Base-by-base conservation (phyloP, 176 grass and related monocot species). In the Elaeis guineensis region DNA sequence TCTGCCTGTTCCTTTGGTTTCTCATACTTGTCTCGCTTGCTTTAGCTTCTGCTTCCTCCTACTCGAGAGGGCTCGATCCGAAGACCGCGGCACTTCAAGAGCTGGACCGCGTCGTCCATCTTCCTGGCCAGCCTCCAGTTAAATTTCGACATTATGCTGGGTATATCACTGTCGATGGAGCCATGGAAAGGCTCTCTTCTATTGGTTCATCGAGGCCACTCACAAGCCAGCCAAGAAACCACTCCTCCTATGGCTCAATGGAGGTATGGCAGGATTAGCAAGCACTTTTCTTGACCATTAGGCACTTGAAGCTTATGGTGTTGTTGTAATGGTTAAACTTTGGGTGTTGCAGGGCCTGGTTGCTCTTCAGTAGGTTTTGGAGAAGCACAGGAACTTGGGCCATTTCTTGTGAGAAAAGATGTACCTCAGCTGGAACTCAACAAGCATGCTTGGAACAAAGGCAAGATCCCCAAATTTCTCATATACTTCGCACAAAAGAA, bases 161-260 rank as follows among this genome's bases (percentile, higher is more conserved):
- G 14, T 65, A 65, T 3, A 19, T 65, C 48, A 65, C 62, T 1
- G 21, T 65, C 4, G n/a, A 65, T 12, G 44, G 21, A 22, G n/a
- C 5, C 20, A 17, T 15, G 48, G 62, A 15, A 21, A 25, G 62
- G 62, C 62, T 6, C 62, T 65, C 62, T 65, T 65, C 49, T 65
- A 65, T 21, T 65, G 62, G 62, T 51, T 65, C 44, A 25, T 51
- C 8, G 62, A 65, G 62, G 62, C 62, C 15, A 21, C 48, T 4
- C 62, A 23, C 19, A 51, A 15, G 5, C 21, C 39, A 8, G 21
- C 44, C 14, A 12, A 50, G 44, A 51, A 50, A 21, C 62, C 62
- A 25, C 52, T 68, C 28, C 52, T 68, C 3, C 65, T 68, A 3
- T 68, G 65, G 65, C 65, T 68, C 51, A 68, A 68, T 19, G 65